A percentile compares a stretch with the other conserved stretches of the same genome.
Conservation (phyloP, 495 filamentous ascomycete genomes). For the Emericellopsis terricola region DNA sequence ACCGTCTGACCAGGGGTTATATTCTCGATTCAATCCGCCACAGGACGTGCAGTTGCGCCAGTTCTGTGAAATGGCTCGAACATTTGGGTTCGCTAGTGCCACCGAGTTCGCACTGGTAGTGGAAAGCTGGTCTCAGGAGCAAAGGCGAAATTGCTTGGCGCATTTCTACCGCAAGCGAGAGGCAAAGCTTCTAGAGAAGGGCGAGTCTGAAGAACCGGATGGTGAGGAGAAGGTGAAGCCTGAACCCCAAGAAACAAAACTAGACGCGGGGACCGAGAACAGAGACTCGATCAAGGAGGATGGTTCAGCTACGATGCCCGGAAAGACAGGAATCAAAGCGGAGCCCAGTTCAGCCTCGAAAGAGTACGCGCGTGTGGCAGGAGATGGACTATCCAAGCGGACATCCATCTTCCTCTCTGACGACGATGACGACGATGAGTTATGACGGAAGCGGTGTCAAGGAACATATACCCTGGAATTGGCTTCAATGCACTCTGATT, state of each 20-base stretch:
- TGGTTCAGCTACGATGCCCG: background rate
- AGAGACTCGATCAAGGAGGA: background rate
- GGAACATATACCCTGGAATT: too few relatives aligned
- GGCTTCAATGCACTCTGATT: too few relatives aligned
- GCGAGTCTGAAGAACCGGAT: background rate
- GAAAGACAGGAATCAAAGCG: background rate
- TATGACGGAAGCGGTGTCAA: constrained; percentile 1
- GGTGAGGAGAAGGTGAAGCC: constrained; percentile 1
- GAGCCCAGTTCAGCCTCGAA: too few relatives aligned
- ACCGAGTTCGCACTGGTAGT: constrained; percentile 87
- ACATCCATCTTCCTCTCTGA: constrained; percentile 1
- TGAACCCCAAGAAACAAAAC: background rate
- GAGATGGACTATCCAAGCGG: constrained; percentile 1
- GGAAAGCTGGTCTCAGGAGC: constrained; percentile 80
- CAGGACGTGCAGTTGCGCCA: constrained; percentile 58
- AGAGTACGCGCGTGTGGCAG: background rate
- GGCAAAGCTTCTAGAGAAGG: constrained; percentile 14
- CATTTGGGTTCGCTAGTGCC: constrained; percentile 56
- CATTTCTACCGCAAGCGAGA: constrained; percentile 48
- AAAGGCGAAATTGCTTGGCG: constrained; percentile 64
- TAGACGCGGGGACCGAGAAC: background rate
- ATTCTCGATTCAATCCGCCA: constrained; percentile 61
- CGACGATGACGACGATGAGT: constrained; percentile 8
- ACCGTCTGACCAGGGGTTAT: constrained; percentile 14
- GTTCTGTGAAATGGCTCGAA: constrained; percentile 76